These are phyloP conservation scores for Catenaria anguillulae DNA, from an alignment of 371 early-diverging fungal species.

Conservation along the genomic window DNA sequence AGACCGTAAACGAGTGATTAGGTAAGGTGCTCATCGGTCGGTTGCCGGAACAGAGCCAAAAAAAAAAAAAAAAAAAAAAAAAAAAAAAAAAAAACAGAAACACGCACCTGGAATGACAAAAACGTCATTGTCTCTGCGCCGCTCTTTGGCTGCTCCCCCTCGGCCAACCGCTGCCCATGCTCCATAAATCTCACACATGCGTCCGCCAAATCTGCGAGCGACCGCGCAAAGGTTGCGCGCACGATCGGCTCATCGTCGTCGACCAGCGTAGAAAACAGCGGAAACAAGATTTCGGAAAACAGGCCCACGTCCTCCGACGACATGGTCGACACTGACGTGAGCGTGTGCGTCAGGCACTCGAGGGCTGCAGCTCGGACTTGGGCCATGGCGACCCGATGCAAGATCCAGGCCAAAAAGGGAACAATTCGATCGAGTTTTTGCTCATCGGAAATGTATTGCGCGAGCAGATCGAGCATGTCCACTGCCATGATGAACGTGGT, in stretches of 20 bases:
- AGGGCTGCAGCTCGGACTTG: no score
- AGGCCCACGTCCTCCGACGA: slow-evolving; percentile 67
- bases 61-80: no score
- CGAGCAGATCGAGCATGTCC: slow-evolving; percentile 55
- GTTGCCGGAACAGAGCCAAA: background rate
- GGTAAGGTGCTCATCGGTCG: no score
- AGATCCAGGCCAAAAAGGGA: slow-evolving; percentile 50
- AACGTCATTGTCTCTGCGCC: slow-evolving; percentile 39
- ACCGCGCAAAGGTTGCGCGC: slow-evolving; percentile 61
- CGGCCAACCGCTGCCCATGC: slow-evolving; percentile 34
- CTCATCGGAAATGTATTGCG: slow-evolving; percentile 50
- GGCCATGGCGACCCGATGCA: no score
- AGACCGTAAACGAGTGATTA: background rate
- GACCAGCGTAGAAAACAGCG: slow-evolving; percentile 48
- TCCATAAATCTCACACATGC: slow-evolving; percentile 56
- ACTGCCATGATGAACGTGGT: slow-evolving; percentile 56
- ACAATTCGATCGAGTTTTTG: slow-evolving; percentile 63
- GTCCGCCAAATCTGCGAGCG: slow-evolving; percentile 63
- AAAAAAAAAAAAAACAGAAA: no score
- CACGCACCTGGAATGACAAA: slow-evolving; percentile 16
- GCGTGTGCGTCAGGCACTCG: no score
- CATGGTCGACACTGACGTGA: slow-evolving; percentile 57
- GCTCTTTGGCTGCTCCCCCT: slow-evolving; percentile 21
- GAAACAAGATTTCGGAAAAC: slow-evolving; percentile 78
- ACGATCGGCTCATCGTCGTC: slow-evolving; percentile 61